Base-by-base conservation (phyloP, 176 grass and related monocot species). In the Lolium perenne region DNA sequence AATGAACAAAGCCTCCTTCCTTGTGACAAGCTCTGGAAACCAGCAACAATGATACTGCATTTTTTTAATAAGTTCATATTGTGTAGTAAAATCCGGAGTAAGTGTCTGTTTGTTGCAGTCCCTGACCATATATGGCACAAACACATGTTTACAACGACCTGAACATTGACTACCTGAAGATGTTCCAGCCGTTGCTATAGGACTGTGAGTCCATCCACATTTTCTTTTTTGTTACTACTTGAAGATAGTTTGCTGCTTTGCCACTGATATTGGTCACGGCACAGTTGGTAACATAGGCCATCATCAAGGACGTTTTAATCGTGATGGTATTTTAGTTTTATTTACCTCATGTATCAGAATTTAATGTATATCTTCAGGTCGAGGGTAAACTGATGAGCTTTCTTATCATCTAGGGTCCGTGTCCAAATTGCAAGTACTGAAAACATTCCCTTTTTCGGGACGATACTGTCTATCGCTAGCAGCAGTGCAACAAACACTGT, bases 371-470 rank as follows among this genome's bases (percentile, higher is more conserved):
- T 48, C 49, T 32, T 91, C 41, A 93, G 87, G 10, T 12, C 12
- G 8, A 7, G 9, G 13, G 69, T 18, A 83, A 76, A 64, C 29
- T 92, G 20, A 88, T 40, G 7, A 16, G 23, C 50, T 29, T 29
- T 64, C 7, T 92, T 65, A 48, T 15, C 64, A 71, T 82, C 0
- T 50, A 98, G 93, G 96, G 96, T 7, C 88, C 92, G 4, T 98
- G 96, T 85, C 93, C 93, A 4, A 95, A 95, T 51, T 98, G 96
- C 70, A 92, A 29, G 93, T 11, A 88, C 96, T 60, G 93, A 95
- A 80, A 98, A 98, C n/a, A 61, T 95, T 85, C 95, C 96, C 74
- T 98, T 98, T 90, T 98, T 95, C 67, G 93, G 95, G 69, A 95
- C 96, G 54, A 95, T 98, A 86, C 77, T 98, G 16, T 86, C 96